Conservation (phyloP, 192 early-diverging fungal species). For the Coemansia sp. region DNA sequence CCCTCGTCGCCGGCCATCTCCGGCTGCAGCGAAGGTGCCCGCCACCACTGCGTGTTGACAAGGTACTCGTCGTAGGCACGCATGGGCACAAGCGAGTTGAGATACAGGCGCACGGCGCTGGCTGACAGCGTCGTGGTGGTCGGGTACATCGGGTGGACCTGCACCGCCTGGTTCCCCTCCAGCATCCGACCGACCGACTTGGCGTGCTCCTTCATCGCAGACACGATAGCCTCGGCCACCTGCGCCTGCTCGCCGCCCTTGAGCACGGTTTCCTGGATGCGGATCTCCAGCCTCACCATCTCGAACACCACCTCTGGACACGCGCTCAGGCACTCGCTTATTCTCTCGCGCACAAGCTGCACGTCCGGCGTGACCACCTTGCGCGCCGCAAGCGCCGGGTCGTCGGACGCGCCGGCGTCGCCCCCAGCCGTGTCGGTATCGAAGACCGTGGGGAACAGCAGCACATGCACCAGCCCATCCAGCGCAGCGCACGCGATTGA, state of each 20-base stretch:
- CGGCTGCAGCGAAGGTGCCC: conserved; percentile 2
- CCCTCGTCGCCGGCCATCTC: background rate
- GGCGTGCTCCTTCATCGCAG: conserved; percentile 33
- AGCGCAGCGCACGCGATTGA: conserved; percentile 34
- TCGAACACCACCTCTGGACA: conserved; percentile 42
- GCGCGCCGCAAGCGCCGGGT: conserved; percentile 11
- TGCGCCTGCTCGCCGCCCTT: conserved; percentile 50
- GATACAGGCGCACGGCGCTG: conserved; percentile 52
- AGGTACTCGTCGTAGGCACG: conserved; percentile 52
- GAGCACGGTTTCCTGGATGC: conserved; percentile 50
- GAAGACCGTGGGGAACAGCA: conserved; percentile 72
- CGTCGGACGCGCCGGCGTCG: background rate
- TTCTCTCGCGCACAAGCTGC: conserved; percentile 27
- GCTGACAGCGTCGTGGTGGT: conserved; percentile 51
- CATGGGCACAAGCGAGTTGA: conserved; percentile 52
- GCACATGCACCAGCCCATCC: conserved; percentile 56
- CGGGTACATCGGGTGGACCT: conserved; percentile 40
- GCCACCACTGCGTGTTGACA: conserved; percentile 54
- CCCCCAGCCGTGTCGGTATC: conserved; percentile 52
- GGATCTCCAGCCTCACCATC: conserved; percentile 53
- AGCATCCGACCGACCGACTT: conserved; percentile 16
- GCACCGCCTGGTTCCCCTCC: conserved; percentile 5
- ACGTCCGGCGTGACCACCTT: conserved; percentile 20
- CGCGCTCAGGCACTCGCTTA: conserved; percentile 38
- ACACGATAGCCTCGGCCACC: conserved; percentile 47